Conservation (phyloP, 179 eudicot genomes). For the Amaranthus tricolor region DNA sequence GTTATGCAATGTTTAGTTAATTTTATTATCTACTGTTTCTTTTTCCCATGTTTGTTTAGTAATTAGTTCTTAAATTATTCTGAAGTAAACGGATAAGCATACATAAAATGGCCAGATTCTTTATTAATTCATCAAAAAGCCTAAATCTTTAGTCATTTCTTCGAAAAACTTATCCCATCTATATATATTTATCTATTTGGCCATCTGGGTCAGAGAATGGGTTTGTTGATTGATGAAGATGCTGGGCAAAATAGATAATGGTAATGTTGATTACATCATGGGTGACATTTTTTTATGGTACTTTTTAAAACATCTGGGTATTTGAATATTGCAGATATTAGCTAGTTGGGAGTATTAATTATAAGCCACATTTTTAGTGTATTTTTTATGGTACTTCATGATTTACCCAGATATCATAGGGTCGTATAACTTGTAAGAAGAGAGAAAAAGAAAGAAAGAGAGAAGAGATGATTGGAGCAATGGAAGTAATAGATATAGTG, state of each 20-base stretch:
- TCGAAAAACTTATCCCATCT: neutral
- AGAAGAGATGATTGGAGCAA: neutral
- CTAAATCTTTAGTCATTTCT: neutral
- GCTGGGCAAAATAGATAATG: neutral
- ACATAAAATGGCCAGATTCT: neutral
- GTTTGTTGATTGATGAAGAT: neutral
- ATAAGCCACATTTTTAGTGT: neutral
- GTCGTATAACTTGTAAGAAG: neutral
- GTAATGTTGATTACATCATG: neutral
- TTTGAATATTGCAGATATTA: neutral
- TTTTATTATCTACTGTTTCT: neutral
- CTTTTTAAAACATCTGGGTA: neutral
- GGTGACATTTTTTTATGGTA: neutral
- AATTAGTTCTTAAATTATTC: neutral
- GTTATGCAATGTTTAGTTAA: no score
- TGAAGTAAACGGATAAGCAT: neutral
- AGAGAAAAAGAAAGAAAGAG: neutral
- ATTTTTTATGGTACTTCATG: neutral
- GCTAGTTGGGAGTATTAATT: neutral
- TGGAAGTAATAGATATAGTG: constrained; percentile 32
- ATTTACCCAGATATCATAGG: neutral
- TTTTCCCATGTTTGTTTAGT: neutral
- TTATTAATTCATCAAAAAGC: neutral
- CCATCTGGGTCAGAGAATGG: neutral
- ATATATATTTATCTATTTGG: neutral